Percentiles rank a stretch among this genome's conserved stretches.
Evolutionary conservation across 176 grass and related monocot species (phyloP).

Genomic region (Calamus simplicifolius): DNA sequence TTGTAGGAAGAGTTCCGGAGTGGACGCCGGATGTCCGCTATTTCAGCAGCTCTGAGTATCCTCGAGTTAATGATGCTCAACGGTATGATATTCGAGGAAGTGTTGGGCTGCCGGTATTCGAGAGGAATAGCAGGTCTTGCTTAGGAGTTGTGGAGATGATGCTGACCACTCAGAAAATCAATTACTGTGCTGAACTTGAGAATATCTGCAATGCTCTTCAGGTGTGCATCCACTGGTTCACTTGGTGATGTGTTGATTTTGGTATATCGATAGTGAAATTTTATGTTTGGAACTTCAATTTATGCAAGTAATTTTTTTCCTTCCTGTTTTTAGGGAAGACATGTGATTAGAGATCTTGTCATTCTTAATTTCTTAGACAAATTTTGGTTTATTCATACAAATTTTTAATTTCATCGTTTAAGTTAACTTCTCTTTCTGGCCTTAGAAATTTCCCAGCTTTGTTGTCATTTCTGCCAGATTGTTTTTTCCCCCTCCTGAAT

Average conservation of each 20-base stretch:
- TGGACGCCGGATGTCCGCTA: slow-evolving; percentile 94
- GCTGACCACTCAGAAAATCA: slow-evolving; percentile 75
- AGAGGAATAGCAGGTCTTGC: slow-evolving; percentile 36
- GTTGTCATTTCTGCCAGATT: no score
- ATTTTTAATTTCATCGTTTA: no score
- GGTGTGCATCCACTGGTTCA: slow-evolving; percentile 25
- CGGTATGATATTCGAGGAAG: slow-evolving; percentile 63
- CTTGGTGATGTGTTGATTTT: slow-evolving; percentile 1
- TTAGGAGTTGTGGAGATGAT: slow-evolving; percentile 87
- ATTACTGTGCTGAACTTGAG: slow-evolving; percentile 68
- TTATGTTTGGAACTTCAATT: not conserved
- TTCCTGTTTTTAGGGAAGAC: no score
- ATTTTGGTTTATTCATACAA: no score
- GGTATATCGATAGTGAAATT: slow-evolving; percentile 13
- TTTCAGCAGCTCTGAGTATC: slow-evolving; percentile 79
- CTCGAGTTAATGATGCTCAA: slow-evolving; percentile 56
- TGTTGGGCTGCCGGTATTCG: slow-evolving; percentile 74
- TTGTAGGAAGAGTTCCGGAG: slow-evolving; percentile 73
- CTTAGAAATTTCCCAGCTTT: no score
- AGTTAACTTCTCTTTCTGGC: no score
- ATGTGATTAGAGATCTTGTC: no score
- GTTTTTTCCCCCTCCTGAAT: no score
- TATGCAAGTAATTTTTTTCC: no score
- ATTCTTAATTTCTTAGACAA: no score
- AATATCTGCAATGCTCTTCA: slow-evolving; percentile 86